phyloP scores from a whole-genome alignment of 2,329 filamentous ascomycete species.

The Xenoacremonium recifei region DNA sequence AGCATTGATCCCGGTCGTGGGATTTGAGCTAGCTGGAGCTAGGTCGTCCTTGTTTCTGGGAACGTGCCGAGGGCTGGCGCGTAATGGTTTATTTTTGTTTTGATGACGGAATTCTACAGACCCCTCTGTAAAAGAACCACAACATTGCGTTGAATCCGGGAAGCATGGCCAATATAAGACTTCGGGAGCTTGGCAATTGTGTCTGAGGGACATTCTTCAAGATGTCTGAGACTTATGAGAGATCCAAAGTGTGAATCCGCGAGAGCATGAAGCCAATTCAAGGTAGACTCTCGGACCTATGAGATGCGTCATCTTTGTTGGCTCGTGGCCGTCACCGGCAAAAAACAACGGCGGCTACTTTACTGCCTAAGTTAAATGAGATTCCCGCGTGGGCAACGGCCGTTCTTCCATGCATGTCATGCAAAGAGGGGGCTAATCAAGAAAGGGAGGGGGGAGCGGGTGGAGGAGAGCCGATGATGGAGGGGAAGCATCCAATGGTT shows the following conservation, averaged over 20 bases:
- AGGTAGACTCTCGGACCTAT: neutral
- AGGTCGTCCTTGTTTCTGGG: too few species aligned
- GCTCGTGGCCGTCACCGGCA: neutral
- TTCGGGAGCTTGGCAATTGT: neutral
- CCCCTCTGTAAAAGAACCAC: neutral
- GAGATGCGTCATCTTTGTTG: neutral
- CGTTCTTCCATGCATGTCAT: neutral
- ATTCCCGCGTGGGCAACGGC: neutral
- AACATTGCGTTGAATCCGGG: neutral
- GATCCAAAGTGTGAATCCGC: neutral
- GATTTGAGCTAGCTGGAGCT: too few species aligned
- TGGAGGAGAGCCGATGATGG: too few species aligned
- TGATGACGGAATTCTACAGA: neutral
- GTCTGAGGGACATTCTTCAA: neutral
- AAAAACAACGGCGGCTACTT: neutral
- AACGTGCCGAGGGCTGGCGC: too few species aligned
- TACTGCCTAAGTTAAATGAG: neutral
- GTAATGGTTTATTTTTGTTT: conserved; percentile 1
- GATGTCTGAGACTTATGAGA: too few species aligned
- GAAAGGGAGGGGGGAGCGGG: too few species aligned
- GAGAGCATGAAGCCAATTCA: neutral
- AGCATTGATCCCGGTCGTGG: too few species aligned
- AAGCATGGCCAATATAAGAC: neutral
- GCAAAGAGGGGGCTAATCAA: neutral
- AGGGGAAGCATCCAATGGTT: neutral